Evolutionary conservation across 345 rosid species (phyloP).

Genomic region (Salix brachista): DNA sequence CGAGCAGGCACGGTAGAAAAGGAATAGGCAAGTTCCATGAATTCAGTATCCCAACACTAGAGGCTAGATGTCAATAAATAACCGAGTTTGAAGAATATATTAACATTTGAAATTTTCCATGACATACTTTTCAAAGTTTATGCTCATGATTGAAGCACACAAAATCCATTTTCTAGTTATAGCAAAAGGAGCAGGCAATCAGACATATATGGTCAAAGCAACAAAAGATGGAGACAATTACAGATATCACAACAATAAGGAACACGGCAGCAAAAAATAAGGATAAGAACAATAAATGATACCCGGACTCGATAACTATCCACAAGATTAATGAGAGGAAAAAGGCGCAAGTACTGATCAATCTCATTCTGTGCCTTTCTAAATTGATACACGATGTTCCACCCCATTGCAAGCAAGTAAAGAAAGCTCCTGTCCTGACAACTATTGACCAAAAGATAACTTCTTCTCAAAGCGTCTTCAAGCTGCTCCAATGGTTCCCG

Average conservation of each 20-base stretch:
- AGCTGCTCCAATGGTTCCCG: conserved; percentile 96
- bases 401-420: conserved; percentile 95
- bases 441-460: conserved; percentile 73
- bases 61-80: too few species aligned
- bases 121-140: too few species aligned
- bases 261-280: background rate
- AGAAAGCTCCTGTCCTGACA: conserved; percentile 92
- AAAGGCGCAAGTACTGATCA: conserved; percentile 80
- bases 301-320: conserved; percentile 96
- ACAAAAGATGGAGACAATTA: background rate
- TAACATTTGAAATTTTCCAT: too few species aligned
- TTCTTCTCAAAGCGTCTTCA: conserved; percentile 85
- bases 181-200: background rate
- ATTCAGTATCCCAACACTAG: background rate
- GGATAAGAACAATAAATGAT: conserved; percentile 14
- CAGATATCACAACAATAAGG: background rate
- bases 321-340: conserved; percentile 91
- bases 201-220: background rate
- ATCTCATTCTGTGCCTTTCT: conserved; percentile 94
- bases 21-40: background rate
- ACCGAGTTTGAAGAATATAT: too few species aligned
- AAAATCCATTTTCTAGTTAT: too few species aligned
- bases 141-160: too few species aligned
- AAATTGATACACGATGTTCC: conserved; percentile 98
- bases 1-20: too few species aligned